Evolutionary conservation across 139 green algal species (phyloP).

Genomic region (Micractinium conductrix): DNA sequence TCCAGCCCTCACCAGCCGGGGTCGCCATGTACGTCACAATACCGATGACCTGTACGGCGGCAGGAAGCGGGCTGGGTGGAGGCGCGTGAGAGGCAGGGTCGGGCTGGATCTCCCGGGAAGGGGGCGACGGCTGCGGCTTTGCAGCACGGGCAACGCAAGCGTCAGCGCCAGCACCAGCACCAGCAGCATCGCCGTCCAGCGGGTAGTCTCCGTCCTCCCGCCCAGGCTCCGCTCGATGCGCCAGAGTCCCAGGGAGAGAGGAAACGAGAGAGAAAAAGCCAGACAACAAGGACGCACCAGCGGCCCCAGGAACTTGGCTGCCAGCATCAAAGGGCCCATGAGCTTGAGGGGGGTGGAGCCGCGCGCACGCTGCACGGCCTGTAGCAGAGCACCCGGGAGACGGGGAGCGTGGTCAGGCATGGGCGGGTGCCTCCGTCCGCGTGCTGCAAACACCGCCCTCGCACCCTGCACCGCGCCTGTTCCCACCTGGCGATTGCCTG

Average conservation of each 20-base stretch:
- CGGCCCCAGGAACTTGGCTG: background rate
- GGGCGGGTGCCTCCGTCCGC: no score
- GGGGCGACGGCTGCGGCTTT: no score
- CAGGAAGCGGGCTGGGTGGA: background rate
- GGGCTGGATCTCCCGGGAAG: no score
- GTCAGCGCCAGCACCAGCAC: no score
- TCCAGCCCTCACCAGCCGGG: background rate
- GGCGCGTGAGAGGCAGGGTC: background rate
- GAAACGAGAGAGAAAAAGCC: no score
- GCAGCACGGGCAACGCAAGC: no score
- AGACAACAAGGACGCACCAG: background rate
- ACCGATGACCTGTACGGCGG: background rate
- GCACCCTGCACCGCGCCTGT: no score
- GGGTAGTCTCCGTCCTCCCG: no score
- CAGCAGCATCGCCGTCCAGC: background rate
- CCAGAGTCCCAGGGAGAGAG: no score
- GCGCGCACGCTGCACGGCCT: background rate
- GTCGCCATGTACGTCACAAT: background rate
- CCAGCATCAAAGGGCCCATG: background rate
- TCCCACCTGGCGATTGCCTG: no score
- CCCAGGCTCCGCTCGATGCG: no score
- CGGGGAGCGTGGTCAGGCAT: background rate
- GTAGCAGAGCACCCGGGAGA: background rate
- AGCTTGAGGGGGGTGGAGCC: constrained; percentile 9
- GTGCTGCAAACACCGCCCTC: no score